Conservation (phyloP, 805 yeast species). For the Wickerhamomyces alni region DNA sequence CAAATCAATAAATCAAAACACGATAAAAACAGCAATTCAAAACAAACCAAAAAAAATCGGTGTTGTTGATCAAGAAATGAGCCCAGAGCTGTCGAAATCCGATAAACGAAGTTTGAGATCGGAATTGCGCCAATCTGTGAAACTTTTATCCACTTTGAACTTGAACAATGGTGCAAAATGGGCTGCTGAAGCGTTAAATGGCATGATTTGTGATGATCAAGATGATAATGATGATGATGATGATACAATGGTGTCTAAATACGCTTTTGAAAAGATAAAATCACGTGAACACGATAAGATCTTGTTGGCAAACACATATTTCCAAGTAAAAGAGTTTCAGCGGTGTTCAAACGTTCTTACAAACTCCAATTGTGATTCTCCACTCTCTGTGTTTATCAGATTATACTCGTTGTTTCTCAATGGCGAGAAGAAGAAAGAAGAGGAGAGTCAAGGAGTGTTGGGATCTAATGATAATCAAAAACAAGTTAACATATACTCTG, state of each 20-base stretch:
- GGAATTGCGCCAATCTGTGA: constrained; percentile 34
- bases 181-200: constrained; percentile 76
- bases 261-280: constrained; percentile 1
- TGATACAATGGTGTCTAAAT: constrained; percentile 2
- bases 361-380: constrained; percentile 43
- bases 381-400: constrained; percentile 51
- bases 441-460: constrained; percentile 64
- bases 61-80: too few species aligned
- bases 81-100: too few species aligned
- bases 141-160: constrained; percentile 47
- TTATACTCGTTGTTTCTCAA: constrained; percentile 66
- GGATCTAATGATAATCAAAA: constrained; percentile 29
- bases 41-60: too few species aligned
- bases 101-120: too few species aligned
- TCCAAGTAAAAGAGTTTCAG: constrained; percentile 80
- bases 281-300: constrained; percentile 38
- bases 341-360: constrained; percentile 60
- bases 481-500: constrained; percentile 24
- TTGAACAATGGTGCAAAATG: constrained; percentile 73
- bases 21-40: too few species aligned
- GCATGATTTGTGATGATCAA: constrained; percentile 31
- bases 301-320: constrained; percentile 62
- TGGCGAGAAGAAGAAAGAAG: constrained; percentile 72
- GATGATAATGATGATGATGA: constrained; percentile 18
- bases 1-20: too few species aligned